phyloP scores from a whole-genome alignment of 208 protist genomes.

The Jaenimonas drosophilae region DNA sequence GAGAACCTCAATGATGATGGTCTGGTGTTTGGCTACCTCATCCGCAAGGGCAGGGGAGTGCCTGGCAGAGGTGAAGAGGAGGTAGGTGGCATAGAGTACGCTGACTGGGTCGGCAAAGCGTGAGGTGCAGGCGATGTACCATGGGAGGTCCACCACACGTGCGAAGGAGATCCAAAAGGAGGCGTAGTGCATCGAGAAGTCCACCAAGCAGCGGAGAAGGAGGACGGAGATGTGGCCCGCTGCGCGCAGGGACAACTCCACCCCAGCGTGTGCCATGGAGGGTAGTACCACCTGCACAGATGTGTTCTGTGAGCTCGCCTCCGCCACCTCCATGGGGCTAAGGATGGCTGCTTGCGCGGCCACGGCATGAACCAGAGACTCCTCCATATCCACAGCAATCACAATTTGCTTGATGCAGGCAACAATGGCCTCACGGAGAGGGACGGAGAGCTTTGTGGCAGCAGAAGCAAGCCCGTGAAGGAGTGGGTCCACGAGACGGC shows the following conservation, averaged over 20 bases:
- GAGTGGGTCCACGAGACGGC: slow-evolving; percentile 60
- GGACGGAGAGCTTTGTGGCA: slow-evolving; percentile 18
- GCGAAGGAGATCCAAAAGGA: slow-evolving; percentile 33
- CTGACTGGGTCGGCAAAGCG: slow-evolving; percentile 55
- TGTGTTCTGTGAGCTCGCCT: slow-evolving; percentile 12
- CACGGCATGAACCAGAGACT: slow-evolving; percentile 40
- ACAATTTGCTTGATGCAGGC: slow-evolving; percentile 57
- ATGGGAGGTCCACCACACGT: slow-evolving; percentile 41
- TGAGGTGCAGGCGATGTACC: slow-evolving; percentile 49
- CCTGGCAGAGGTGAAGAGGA: slow-evolving; percentile 62
- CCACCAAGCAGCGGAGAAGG: slow-evolving; percentile 47
- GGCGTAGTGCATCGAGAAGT: slow-evolving; percentile 20
- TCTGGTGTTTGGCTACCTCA: slow-evolving; percentile 37
- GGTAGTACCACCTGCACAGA: slow-evolving; percentile 27
- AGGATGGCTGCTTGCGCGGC: slow-evolving; percentile 42
- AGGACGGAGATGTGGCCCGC: slow-evolving; percentile 33
- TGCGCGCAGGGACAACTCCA: slow-evolving; percentile 22
- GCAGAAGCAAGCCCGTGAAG: slow-evolving; percentile 46
- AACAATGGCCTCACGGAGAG: slow-evolving; percentile 27
- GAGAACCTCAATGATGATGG: slow-evolving; percentile 48
- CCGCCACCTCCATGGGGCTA: slow-evolving; percentile 25
- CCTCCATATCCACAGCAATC: slow-evolving; percentile 57
- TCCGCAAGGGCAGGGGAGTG: slow-evolving; percentile 32
- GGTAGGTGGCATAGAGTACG: slow-evolving; percentile 59
- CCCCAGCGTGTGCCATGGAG: slow-evolving; percentile 9